A percentile compares a stretch with the other conserved stretches of the same genome.
Conservation (phyloP, 768 basidiomycete species). For the Rhizopogon vesiculosus region DNA sequence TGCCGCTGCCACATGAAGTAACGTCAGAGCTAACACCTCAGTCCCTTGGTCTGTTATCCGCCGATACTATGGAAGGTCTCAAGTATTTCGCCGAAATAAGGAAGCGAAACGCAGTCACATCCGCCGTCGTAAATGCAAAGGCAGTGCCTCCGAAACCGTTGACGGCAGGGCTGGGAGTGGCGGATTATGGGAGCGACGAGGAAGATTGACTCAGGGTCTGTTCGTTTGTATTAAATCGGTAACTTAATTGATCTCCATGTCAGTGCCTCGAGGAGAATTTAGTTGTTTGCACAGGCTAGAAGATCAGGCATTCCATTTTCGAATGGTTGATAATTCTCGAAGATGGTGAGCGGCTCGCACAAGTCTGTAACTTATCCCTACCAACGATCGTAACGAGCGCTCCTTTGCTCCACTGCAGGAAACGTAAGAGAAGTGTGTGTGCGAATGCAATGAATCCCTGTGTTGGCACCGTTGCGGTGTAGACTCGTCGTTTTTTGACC, state of each 20-base stretch:
- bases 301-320: too few species aligned
- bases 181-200: slow-evolving; percentile 75
- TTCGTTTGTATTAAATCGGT: not conserved
- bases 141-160: slow-evolving; percentile 23
- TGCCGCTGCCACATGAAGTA: slow-evolving; percentile 24
- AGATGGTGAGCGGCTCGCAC: not conserved
- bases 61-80: slow-evolving; percentile 85
- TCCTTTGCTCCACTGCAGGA: not conserved
- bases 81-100: slow-evolving; percentile 89
- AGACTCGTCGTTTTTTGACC: not conserved
- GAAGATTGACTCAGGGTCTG: slow-evolving; percentile 31
- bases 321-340: not conserved
- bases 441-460: not conserved
- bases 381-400: not conserved
- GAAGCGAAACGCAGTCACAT: slow-evolving; percentile 48
- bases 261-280: not conserved
- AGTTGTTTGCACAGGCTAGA: not conserved
- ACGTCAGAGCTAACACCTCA: slow-evolving; percentile 28
- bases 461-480: too few species aligned
- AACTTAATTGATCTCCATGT: not conserved
- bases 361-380: not conserved
- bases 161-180: slow-evolving; percentile 54
- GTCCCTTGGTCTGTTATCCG: slow-evolving; percentile 62
- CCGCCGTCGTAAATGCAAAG: slow-evolving; percentile 8
- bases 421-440: not conserved